Conservation (phyloP, 805 yeast species). For the Pichia sporocuriosa region DNA sequence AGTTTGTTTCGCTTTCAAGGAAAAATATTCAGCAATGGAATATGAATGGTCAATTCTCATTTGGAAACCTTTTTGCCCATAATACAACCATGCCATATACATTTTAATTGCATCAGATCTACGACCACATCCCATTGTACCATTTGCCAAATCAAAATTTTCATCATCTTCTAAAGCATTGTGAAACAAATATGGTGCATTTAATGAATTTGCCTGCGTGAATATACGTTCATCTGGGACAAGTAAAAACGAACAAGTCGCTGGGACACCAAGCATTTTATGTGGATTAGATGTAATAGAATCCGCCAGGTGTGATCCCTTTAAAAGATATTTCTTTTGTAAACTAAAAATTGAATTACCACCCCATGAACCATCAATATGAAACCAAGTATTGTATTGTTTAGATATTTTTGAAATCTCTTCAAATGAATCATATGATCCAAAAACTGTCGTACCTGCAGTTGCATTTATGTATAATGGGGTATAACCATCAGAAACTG, state of each 20-base stretch:
- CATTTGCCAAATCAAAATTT: slow-evolving; percentile 73
- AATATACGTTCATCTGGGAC: slow-evolving; percentile 62
- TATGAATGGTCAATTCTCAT: slow-evolving; percentile 69
- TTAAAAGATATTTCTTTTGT: slow-evolving; percentile 37
- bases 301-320: slow-evolving; percentile 62
- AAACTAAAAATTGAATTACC: slow-evolving; percentile 71
- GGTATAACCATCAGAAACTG: slow-evolving; percentile 47
- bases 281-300: slow-evolving; percentile 81
- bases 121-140: slow-evolving; percentile 90
- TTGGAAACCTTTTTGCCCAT: slow-evolving; percentile 61
- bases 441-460: slow-evolving; percentile 86
- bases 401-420: slow-evolving; percentile 49
- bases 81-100: slow-evolving; percentile 76
- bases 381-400: slow-evolving; percentile 61
- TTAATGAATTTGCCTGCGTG: slow-evolving; percentile 65
- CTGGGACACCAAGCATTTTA: slow-evolving; percentile 84
- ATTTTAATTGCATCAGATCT: slow-evolving; percentile 76
- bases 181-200: slow-evolving; percentile 80
- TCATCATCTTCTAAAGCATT: slow-evolving; percentile 43
- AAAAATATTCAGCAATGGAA: slow-evolving; percentile 56
- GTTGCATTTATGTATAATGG: slow-evolving; percentile 78
- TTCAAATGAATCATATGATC: slow-evolving; percentile 67
- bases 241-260: slow-evolving; percentile 65
- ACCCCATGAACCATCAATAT: slow-evolving; percentile 89
- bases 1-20: slow-evolving; percentile 31